Evolutionary conservation across 2,329 filamentous ascomycete genomes (phyloP).

Genomic region (Sclerotinia nivalis): DNA sequence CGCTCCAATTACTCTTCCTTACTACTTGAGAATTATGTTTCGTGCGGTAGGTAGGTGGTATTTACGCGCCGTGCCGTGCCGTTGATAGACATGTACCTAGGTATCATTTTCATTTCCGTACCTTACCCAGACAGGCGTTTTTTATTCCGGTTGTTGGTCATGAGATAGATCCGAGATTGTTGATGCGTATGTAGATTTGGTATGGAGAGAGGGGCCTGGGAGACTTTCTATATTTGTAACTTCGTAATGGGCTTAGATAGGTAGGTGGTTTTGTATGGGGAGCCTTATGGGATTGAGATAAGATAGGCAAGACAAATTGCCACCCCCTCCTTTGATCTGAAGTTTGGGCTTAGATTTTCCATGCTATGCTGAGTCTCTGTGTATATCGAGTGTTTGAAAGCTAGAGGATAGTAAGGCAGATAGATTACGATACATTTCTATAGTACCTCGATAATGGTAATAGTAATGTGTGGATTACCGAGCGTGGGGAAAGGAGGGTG

Average conservation of each 20-base stretch:
- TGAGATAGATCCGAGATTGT: neutral
- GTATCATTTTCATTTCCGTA: neutral
- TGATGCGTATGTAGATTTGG: neutral
- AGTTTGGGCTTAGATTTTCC: neutral
- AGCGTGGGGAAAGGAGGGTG: conserved; percentile 7
- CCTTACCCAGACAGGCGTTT: neutral
- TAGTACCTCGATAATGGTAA: neutral
- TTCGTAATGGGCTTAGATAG: neutral
- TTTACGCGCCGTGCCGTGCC: neutral
- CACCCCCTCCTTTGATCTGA: neutral
- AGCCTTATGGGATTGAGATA: too few relatives aligned
- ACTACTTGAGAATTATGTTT: neutral
- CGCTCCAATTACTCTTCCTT: too few relatives aligned
- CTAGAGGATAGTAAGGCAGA: neutral
- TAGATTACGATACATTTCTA: neutral
- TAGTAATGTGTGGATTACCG: neutral
- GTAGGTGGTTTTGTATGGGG: neutral
- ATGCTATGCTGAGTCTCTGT: neutral
- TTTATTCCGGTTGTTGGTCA: neutral
- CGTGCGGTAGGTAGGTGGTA: neutral
- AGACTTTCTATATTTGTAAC: neutral
- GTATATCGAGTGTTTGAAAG: neutral
- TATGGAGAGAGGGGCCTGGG: too few relatives aligned
- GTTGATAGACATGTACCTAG: neutral
- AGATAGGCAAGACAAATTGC: neutral